Base-by-base conservation (phyloP, 352 stramenopile genomes). In the Phytophthora rubi region DNA sequence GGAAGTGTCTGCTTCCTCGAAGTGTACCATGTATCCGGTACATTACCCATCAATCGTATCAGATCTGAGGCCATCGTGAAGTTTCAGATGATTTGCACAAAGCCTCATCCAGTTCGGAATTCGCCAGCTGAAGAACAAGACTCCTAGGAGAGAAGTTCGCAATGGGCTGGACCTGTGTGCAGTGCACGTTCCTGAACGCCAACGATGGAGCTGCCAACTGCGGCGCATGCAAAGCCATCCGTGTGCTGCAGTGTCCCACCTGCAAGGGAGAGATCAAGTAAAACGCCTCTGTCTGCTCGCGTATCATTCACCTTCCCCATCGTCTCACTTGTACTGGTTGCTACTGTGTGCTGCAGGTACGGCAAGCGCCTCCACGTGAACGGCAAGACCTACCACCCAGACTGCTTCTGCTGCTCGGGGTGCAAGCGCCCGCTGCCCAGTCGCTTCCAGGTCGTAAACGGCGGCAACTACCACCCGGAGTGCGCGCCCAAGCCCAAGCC, bases 151-250 rank as follows among this genome's bases (percentile, higher is more conserved):
- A 39, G 33, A 39, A 12, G 33, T 9, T 12, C 9, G 21, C 1
- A 23, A 81, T 81, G 75, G 60, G 54, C 16, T 88, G 80, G 80
- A 79, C 60, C 26, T 88, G 80, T 21, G 52, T 57, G 16, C 59
- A 79, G 16, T 90, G 82, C 61, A 86, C 79, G 47, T 83, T 83
- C 39, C 26, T 64, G 53, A 90, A 88, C 44, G 70, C 71, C 5
- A 72, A 80, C 47, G 71, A 82, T 13, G 49, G 53, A 28, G 68
- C 73, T 13, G 67, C 59, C 23, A 76, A 58, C 16, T 90, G 82
- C 57, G 64, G 64, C 0, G 73, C 80, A 13, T 90, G 82, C 69
- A 71, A 74, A n/a, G 66, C 71, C 26, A 68, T 81, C 44, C 81
- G 79, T 44, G 68, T 80, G 28, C 71, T 85, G 21, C 53, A 70